Conservation (phyloP, 1,139 yeast species). For the Yamadazyma blattariae region DNA sequence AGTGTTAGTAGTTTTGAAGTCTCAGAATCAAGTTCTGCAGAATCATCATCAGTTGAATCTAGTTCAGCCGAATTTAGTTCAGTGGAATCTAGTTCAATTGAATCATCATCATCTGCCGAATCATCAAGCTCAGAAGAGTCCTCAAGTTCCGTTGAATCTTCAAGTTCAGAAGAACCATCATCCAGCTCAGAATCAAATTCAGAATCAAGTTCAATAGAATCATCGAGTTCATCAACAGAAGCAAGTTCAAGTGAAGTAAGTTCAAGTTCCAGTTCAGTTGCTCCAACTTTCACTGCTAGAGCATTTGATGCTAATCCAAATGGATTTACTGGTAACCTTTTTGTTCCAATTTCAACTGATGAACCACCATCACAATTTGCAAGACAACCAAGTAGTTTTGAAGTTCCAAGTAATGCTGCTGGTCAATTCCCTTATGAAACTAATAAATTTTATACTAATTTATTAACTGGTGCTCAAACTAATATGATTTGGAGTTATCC, state of each 20-base stretch:
- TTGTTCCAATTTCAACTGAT: conserved; percentile 44
- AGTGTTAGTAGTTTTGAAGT: neutral
- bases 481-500: conserved; percentile 73
- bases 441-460: conserved; percentile 75
- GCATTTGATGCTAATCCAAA: conserved; percentile 2
- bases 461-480: conserved; percentile 59
- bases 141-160: neutral
- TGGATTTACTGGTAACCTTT: conserved; percentile 34
- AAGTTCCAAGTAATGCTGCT: conserved; percentile 45
- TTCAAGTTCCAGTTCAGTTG: neutral
- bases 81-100: neutral
- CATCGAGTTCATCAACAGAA: neutral
- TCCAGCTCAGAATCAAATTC: neutral
- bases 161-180: neutral
- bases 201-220: neutral
- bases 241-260: neutral
- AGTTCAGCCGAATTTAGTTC: conserved; percentile 1
- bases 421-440: conserved; percentile 54
- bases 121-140: conserved; percentile 1
- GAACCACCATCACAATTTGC: conserved; percentile 51
- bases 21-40: neutral
- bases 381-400: conserved; percentile 47
- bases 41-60: neutral
- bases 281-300: conserved; percentile 2
- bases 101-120: conserved; percentile 1